Percentiles rank a stretch among this genome's conserved stretches.
Evolutionary conservation across 257 asterid species (phyloP).

Genomic region (Solanum tarapatanum): DNA sequence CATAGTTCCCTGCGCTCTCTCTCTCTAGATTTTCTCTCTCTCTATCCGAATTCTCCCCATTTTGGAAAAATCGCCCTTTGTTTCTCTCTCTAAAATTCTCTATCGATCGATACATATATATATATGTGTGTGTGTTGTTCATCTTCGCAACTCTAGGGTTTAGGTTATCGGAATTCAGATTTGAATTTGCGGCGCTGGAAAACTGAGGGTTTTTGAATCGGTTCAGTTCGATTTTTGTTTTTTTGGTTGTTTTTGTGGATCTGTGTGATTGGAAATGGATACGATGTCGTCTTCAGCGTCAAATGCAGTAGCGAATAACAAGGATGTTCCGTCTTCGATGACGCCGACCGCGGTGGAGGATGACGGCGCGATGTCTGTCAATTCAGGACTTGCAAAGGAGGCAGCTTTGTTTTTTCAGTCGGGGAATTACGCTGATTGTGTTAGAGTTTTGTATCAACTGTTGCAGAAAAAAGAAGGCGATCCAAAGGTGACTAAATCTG

Average conservation of each 20-base stretch:
- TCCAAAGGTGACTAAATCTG: conserved; percentile 50
- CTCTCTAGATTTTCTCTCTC: conserved; percentile 24
- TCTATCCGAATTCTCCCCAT: conserved; percentile 20
- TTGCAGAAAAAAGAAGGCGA: conserved; percentile 54
- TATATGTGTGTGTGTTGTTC: background rate
- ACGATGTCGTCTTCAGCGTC: conserved; percentile 23
- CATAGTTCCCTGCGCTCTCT: background rate
- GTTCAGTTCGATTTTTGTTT: background rate
- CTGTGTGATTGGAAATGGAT: conserved; percentile 48
- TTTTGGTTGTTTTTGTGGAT: conserved; percentile 16
- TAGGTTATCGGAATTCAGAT: conserved; percentile 31
- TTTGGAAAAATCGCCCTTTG: background rate
- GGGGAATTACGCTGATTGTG: conserved; percentile 57
- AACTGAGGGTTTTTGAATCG: conserved; percentile 24
- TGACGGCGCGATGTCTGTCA: conserved; percentile 45
- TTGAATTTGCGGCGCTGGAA: conserved; percentile 14
- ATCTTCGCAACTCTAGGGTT: conserved; percentile 42
- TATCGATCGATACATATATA: conserved; percentile 4
- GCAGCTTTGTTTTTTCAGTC: conserved; percentile 68
- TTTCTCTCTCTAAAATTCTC: conserved; percentile 21
- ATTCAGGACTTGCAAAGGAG: conserved; percentile 73
- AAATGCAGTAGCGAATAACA: conserved; percentile 24
- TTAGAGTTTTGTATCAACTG: conserved; percentile 49
- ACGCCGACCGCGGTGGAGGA: conserved; percentile 29
- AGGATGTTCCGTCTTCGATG: conserved; percentile 15